A percentile compares a stretch with the other conserved stretches of the same genome.
These are phyloP conservation scores for Kuraishia hungarica DNA, from an alignment of 805 yeast genomes.

Conservation along the genomic window DNA sequence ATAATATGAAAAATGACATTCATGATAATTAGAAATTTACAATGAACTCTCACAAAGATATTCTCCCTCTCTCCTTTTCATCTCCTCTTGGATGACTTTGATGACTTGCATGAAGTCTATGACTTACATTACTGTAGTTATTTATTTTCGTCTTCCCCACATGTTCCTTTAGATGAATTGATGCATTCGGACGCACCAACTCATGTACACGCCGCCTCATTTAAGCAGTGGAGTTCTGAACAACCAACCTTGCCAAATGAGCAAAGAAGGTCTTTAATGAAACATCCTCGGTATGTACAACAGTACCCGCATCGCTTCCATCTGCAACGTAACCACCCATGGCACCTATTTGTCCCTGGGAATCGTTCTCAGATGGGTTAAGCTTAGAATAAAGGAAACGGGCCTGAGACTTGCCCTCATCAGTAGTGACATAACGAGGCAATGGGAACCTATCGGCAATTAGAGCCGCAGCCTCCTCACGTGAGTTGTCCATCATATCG, in stretches of 20 bases:
- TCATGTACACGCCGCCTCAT: too few relatives aligned
- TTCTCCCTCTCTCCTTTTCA: too few relatives aligned
- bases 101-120: too few relatives aligned
- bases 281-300: constrained; percentile 94
- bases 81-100: background rate
- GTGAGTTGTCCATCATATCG: constrained; percentile 79
- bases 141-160: too few relatives aligned
- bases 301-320: constrained; percentile 42
- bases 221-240: constrained; percentile 25
- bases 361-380: constrained; percentile 80
- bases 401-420: constrained; percentile 98
- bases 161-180: too few relatives aligned
- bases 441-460: constrained; percentile 92
- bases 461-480: constrained; percentile 85
- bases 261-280: constrained; percentile 91
- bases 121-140: too few relatives aligned
- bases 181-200: too few relatives aligned
- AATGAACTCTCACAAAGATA: background rate
- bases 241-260: constrained; percentile 88
- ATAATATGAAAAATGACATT: background rate
- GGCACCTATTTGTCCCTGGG: constrained; percentile 36
- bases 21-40: background rate
- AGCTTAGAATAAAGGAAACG: constrained; percentile 91
- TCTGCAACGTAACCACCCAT: constrained; percentile 36
- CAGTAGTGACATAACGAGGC: constrained; percentile 95